These are phyloP conservation scores for Leccinum colubrinum DNA, from an alignment of 1,284 basidiomycete species.

Conservation along the genomic window DNA sequence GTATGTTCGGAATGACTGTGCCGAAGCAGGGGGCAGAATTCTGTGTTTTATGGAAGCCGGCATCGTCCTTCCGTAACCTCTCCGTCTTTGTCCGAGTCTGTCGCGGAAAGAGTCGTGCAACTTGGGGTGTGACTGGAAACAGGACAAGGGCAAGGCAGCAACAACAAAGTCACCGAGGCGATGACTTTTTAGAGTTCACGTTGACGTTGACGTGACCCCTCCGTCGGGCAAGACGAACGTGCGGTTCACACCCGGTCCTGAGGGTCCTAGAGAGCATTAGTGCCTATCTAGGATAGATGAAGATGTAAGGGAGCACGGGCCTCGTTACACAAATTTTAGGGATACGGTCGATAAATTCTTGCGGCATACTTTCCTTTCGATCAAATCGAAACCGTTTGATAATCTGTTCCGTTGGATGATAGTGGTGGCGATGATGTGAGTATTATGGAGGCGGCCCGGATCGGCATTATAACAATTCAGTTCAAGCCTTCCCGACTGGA, in stretches of 20 bases:
- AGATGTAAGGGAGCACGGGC: slow-evolving; percentile 7
- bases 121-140: not conserved
- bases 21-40: not conserved
- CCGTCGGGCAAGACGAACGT: slow-evolving; percentile 4
- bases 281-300: slow-evolving; percentile 27
- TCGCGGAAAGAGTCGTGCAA: slow-evolving; percentile 6
- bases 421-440: not conserved
- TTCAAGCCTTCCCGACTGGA: slow-evolving; percentile 1
- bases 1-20: slow-evolving; percentile 16
- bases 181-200: slow-evolving; percentile 1
- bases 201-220: slow-evolving; percentile 19
- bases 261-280: not conserved
- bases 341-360: not conserved
- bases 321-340: slow-evolving; percentile 6
- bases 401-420: slow-evolving; percentile 4
- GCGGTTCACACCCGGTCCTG: slow-evolving; percentile 15
- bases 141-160: not conserved
- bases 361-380: not conserved
- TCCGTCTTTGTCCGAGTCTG: not conserved
- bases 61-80: not conserved
- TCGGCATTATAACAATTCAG: slow-evolving; percentile 5
- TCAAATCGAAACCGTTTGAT: not conserved
- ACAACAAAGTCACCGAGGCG: not conserved
- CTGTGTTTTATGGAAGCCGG: slow-evolving; percentile 2
- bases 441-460: slow-evolving; percentile 1